Conservation (phyloP, 1,284 basidiomycete species). For the Tilletiopsis washingtonensis region DNA sequence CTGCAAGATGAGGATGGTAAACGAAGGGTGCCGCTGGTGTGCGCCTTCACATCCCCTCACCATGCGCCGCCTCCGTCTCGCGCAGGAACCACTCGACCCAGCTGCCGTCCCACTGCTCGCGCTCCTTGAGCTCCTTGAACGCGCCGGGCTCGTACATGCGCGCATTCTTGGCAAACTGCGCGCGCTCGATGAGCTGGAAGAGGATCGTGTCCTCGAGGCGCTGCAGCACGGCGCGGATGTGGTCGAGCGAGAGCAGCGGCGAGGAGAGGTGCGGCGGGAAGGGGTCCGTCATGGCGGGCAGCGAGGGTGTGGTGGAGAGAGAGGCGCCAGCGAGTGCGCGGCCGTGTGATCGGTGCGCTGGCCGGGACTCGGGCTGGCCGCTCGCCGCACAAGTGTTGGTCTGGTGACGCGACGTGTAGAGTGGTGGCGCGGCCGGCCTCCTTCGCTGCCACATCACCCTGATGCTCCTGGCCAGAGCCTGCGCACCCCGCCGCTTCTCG, state of each 20-base stretch:
- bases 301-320: no score
- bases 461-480: no score
- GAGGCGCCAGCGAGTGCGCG: no score
- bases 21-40: not conserved
- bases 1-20: constrained; percentile 1
- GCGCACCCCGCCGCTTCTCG: no score
- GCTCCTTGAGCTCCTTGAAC: constrained; percentile 60
- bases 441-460: no score
- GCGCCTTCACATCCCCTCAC: constrained; percentile 52
- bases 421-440: no score
- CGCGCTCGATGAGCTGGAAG: constrained; percentile 83
- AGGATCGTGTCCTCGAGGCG: constrained; percentile 98
- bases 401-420: no score
- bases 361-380: no score
- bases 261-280: no score
- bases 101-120: constrained; percentile 67
- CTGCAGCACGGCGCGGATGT: constrained; percentile 75
- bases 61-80: constrained; percentile 88
- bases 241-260: constrained; percentile 67
- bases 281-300: no score
- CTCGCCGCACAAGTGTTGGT: no score
- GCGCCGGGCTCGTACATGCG: constrained; percentile 73
- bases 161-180: constrained; percentile 92
- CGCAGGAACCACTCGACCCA: constrained; percentile 97
- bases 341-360: no score